phyloP scores from a whole-genome alignment of 2,329 filamentous ascomycete genomes.

The Diaporthe australafricana region DNA sequence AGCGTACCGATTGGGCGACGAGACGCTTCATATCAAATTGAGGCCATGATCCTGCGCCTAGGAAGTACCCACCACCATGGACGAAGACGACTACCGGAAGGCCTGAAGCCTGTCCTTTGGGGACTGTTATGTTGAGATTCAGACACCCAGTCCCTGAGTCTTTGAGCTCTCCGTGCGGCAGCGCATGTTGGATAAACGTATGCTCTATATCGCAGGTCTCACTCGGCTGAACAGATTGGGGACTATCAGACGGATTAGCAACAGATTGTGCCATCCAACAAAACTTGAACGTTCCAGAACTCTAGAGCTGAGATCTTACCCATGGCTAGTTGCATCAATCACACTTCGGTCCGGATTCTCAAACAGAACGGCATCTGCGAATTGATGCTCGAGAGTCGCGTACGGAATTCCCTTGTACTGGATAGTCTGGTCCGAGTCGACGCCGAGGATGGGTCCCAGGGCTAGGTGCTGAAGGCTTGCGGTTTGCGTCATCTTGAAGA shows the following conservation, averaged over 20 bases:
- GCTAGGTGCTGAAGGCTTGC: background rate
- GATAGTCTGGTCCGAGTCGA: background rate
- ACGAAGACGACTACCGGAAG: background rate
- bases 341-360: background rate
- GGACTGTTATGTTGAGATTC: background rate
- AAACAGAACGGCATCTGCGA: background rate
- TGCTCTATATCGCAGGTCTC: conserved; percentile 5
- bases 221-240: background rate
- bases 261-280: no score
- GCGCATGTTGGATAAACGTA: background rate
- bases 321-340: background rate
- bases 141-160: background rate
- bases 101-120: background rate
- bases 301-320: background rate
- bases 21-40: background rate
- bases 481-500: background rate
- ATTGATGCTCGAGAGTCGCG: background rate
- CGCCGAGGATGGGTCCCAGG: background rate
- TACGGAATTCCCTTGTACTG: background rate
- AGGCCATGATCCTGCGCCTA: conserved; percentile 4
- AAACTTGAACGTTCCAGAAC: no score
- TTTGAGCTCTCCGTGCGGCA: background rate
- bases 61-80: background rate
- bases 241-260: background rate
- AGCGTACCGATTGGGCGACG: background rate